These are phyloP conservation scores for Prunus mongolica DNA, from an alignment of 306 rosid species.

Conservation along the genomic window DNA sequence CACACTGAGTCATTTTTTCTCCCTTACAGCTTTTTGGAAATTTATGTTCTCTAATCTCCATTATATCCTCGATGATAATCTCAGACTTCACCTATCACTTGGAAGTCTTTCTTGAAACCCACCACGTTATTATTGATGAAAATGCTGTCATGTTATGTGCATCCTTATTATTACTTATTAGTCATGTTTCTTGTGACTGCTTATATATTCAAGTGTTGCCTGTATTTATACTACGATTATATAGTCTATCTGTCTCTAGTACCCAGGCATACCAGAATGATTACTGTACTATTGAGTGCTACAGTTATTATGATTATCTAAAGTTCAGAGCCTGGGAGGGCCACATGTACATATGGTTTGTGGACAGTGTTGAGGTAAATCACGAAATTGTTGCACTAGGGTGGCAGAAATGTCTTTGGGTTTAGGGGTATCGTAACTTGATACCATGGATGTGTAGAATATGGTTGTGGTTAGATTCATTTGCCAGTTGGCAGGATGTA, in stretches of 20 bases:
- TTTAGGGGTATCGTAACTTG: not conserved
- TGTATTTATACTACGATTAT: not conserved
- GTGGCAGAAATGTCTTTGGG: not conserved
- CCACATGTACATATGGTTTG: conserved; percentile 1
- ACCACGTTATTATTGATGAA: not conserved
- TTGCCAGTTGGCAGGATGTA: not conserved
- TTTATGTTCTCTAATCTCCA: not conserved
- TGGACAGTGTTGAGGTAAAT: not conserved
- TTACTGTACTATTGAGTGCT: not conserved
- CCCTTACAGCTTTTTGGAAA: not conserved
- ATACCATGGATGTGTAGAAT: not conserved
- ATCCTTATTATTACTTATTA: not conserved
- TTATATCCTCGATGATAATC: not conserved
- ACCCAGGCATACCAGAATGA: not conserved
- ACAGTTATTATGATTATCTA: not conserved
- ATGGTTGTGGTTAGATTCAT: not conserved
- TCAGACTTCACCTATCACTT: not conserved
- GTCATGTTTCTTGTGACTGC: not conserved
- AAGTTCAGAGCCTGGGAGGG: not conserved
- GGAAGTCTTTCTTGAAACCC: not conserved
- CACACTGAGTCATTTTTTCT: not conserved
- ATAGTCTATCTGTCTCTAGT: not conserved
- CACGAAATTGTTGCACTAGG: not conserved
- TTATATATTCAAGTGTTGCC: not conserved
- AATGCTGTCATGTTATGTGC: not conserved